Conservation (phyloP, 495 filamentous ascomycete species). For the Podospora anserina region DNA sequence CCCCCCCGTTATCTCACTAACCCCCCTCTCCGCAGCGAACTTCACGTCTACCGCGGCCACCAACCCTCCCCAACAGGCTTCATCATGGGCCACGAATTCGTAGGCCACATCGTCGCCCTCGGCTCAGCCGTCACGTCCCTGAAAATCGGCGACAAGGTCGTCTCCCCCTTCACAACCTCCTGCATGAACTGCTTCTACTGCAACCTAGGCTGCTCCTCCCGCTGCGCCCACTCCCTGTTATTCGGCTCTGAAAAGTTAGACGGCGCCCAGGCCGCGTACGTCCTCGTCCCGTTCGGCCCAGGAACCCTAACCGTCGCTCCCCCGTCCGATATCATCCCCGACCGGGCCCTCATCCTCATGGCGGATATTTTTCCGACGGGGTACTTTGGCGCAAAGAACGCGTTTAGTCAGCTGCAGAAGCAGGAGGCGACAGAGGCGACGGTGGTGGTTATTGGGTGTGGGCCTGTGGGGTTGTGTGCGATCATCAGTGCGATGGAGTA, state of each 20-base stretch:
- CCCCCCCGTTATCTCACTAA: background rate
- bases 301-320: conserved; percentile 69
- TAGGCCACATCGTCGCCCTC: conserved; percentile 66
- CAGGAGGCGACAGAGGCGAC: conserved; percentile 64
- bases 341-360: conserved; percentile 82
- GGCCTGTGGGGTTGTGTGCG: conserved; percentile 84
- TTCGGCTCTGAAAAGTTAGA: conserved; percentile 75
- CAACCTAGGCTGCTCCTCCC: conserved; percentile 72
- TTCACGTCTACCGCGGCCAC: conserved; percentile 86
- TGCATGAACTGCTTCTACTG: conserved; percentile 88
- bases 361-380: conserved; percentile 86
- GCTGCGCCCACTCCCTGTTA: conserved; percentile 66
- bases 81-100: conserved; percentile 76
- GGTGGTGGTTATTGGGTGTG: conserved; percentile 83
- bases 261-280: conserved; percentile 88
- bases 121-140: conserved; percentile 68
- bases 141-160: conserved; percentile 71
- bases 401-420: conserved; percentile 62
- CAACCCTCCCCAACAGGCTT: conserved; percentile 53
- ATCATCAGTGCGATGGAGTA: conserved; percentile 78
- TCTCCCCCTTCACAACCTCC: conserved; percentile 81
- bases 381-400: conserved; percentile 84
- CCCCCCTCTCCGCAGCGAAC: conserved; percentile 55
- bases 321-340: conserved; percentile 63
- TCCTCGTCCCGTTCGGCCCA: conserved; percentile 82